Evolutionary conservation across 352 stramenopile genomes (phyloP).

Genomic region (Phytophthora ohioensis): DNA sequence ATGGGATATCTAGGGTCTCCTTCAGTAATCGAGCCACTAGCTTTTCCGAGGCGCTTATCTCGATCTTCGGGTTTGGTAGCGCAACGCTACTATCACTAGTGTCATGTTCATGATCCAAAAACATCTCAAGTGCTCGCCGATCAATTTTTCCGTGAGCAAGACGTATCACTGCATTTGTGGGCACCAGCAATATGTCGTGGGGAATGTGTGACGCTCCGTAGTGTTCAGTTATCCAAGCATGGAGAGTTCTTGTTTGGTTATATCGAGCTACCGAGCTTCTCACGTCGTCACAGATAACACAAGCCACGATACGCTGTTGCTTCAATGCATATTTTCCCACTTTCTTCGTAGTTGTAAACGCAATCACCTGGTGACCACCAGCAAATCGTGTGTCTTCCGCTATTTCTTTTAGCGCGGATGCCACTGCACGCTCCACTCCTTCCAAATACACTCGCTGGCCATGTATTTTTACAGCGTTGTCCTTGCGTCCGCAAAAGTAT

Average conservation of each 20-base stretch:
- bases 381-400: background rate
- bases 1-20: constrained; percentile 19
- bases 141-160: constrained; percentile 61
- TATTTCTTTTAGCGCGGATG: constrained; percentile 19
- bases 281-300: constrained; percentile 22
- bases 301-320: constrained; percentile 36
- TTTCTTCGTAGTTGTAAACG: constrained; percentile 28
- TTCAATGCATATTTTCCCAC: constrained; percentile 21
- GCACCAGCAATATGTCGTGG: constrained; percentile 27
- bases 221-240: constrained; percentile 40
- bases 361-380: constrained; percentile 24
- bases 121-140: constrained; percentile 13
- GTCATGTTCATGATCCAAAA: constrained; percentile 17
- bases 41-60: constrained; percentile 4
- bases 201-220: constrained; percentile 47
- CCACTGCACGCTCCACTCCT: constrained; percentile 53
- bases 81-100: background rate
- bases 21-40: constrained; percentile 18
- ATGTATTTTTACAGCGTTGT: constrained; percentile 65
- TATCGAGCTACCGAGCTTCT: constrained; percentile 12
- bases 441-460: constrained; percentile 63
- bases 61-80: background rate
- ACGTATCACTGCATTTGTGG: constrained; percentile 26
- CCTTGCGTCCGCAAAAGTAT: constrained; percentile 54
- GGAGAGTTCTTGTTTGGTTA: constrained; percentile 23